phyloP scores from a whole-genome alignment of 2,329 filamentous ascomycete species.

The Talaromyces sp. region DNA sequence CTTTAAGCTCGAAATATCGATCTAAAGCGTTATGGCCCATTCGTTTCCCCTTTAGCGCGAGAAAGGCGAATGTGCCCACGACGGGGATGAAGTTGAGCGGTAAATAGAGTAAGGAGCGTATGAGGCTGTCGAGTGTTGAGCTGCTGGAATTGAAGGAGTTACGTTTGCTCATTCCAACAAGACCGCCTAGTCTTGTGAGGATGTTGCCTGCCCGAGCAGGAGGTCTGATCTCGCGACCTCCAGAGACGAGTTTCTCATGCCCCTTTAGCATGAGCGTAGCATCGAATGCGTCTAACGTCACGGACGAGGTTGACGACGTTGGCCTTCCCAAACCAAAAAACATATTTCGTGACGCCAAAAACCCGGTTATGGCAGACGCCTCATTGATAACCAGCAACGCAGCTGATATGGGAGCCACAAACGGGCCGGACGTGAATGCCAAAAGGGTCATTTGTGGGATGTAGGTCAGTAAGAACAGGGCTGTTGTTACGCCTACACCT shows the following conservation, averaged over 20 bases:
- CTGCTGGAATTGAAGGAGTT: conserved; percentile 52
- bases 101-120: conserved; percentile 80
- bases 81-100: conserved; percentile 92
- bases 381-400: conserved; percentile 60
- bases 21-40: conserved; percentile 55
- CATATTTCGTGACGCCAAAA: background rate
- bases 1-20: conserved; percentile 89
- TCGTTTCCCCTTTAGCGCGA: conserved; percentile 68
- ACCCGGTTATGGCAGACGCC: conserved; percentile 47
- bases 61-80: conserved; percentile 77
- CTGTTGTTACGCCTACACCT: conserved; percentile 67
- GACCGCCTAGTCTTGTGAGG: conserved; percentile 57
- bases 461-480: conserved; percentile 89
- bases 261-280: conserved; percentile 60
- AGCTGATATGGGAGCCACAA: conserved; percentile 60
- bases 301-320: background rate
- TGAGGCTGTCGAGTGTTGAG: conserved; percentile 51
- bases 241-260: conserved; percentile 63
- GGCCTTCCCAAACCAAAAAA: background rate
- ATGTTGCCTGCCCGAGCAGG: conserved; percentile 47
- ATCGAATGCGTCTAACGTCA: conserved; percentile 75
- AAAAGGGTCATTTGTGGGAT: conserved; percentile 79
- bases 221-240: conserved; percentile 68
- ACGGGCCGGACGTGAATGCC: conserved; percentile 76
- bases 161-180: conserved; percentile 46